Conservation (phyloP, 2,329 filamentous ascomycete genomes). For the Sporothrix globosa region DNA sequence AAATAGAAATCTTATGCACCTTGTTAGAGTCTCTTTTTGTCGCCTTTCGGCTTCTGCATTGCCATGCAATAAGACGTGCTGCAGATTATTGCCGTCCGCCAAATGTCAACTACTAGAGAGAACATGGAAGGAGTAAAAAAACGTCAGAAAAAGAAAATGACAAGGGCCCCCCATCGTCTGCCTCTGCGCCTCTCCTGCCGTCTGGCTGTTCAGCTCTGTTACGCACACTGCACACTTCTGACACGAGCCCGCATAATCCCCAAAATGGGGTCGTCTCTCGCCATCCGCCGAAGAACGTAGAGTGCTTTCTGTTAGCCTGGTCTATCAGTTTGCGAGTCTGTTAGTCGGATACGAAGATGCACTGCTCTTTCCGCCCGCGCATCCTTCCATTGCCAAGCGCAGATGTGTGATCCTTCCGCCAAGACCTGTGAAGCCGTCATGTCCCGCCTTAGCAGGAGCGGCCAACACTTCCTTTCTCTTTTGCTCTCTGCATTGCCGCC, state of each 20-base stretch:
- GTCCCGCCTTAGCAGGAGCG: constrained; percentile 27
- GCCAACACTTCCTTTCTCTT: background rate
- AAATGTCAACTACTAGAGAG: background rate
- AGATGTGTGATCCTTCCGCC: constrained; percentile 11
- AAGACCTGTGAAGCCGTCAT: constrained; percentile 13
- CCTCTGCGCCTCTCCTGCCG: background rate
- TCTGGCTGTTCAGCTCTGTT: constrained; percentile 6
- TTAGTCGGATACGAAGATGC: constrained; percentile 24
- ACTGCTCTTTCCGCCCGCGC: constrained; percentile 13
- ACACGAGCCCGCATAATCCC: background rate
- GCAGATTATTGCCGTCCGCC: background rate
- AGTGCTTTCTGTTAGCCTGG: background rate
- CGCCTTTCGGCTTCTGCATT: constrained; percentile 1
- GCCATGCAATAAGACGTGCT: background rate
- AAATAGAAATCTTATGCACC: no score
- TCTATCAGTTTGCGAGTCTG: background rate
- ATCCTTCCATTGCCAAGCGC: constrained; percentile 17
- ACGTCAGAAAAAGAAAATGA: background rate
- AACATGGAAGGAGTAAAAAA: background rate
- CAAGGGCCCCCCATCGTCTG: background rate
- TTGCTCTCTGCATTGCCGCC: background rate
- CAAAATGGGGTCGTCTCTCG: background rate
- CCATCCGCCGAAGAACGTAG: background rate
- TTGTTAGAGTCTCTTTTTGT: background rate
- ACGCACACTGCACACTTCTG: constrained; percentile 3